Evolutionary conservation across 2,329 filamentous ascomycete genomes (phyloP), one percentile per base, ranked within the genome.

Genomic region (Pyrenophora tritici-repentis): DNA sequence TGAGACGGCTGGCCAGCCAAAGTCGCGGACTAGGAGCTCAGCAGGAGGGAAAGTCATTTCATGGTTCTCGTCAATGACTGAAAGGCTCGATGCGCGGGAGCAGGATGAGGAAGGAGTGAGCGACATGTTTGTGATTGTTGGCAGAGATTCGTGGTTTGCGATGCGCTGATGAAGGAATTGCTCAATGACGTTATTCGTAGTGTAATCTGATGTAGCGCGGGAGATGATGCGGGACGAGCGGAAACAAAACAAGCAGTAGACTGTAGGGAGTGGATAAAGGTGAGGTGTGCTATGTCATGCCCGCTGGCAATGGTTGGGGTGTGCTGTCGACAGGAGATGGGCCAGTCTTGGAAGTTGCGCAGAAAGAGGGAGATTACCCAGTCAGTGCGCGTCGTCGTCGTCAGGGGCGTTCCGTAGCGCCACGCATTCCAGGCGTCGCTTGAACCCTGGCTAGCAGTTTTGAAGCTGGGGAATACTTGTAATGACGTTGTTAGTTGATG

Each of bases 1-100:
- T 42, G 60, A 65, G 9, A 58, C 51, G 13, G 47, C 54, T 4
- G 59, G 56, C 53, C 63, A 66, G 16, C 62, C 63, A 29, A 65
- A 66, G 39, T 66, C 63, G 42, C 62, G 50, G 14, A 66, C 59
- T 4, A 61, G 51, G 12, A 53, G 47, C 14, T 47, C 42, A 26
- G 33, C 41, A 10, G 31, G 38, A 17, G 52, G 42, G 9, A 13
- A 32, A 18, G 35, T 18, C 49, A 54, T 53, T 8, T 56, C 58
- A 24, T 41, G 24, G 18, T 54, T 58, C 22, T 58, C 59, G 40
- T 55, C 53, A 44, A 58, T 57, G 22, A 37, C 52, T 3, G 56
- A 53, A 3, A 58, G 49, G 26, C 48, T 52, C n/a, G 49, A 48
- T 39, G 50, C 47, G 34, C 47, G 56, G 22, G 47, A 55, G 3